Evolutionary conservation across 192 early-diverging fungal species (phyloP).

Genomic region (Kappamyces sp.): DNA sequence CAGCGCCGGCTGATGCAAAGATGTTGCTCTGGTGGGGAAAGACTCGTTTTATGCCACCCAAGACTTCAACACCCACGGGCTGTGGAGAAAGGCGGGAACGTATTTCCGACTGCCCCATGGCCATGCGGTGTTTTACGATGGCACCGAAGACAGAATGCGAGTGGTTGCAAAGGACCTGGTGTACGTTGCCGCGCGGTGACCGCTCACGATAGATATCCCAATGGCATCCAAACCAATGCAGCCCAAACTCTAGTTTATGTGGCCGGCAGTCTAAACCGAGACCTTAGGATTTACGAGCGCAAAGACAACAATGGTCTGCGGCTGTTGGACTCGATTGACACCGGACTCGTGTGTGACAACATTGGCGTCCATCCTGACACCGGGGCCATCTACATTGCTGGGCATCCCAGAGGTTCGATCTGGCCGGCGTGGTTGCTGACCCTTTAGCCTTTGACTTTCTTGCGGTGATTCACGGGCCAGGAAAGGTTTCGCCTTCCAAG

Average conservation of each 20-base stretch:
- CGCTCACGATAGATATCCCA: no score
- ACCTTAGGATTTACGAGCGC: constrained; percentile 13
- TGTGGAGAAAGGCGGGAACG: background rate
- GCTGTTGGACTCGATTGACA: constrained; percentile 6
- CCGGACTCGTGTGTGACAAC: constrained; percentile 11
- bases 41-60: constrained; percentile 13
- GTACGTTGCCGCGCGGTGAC: no score
- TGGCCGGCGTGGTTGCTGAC: no score
- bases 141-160: constrained; percentile 12
- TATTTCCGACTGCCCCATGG: background rate
- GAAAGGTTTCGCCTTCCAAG: no score
- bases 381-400: constrained; percentile 17
- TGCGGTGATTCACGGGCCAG: no score
- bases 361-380: constrained; percentile 10
- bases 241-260: constrained; percentile 16
- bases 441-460: no score
- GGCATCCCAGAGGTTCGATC: background rate
- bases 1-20: background rate
- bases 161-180: constrained; percentile 46
- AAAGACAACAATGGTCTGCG: constrained; percentile 17
- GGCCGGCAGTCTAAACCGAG: background rate
- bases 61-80: background rate
- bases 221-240: constrained; percentile 14
- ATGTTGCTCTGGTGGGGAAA: background rate
- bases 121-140: constrained; percentile 1